A percentile compares a stretch with the other conserved stretches of the same genome.
Evolutionary conservation across 257 asterid genomes (phyloP).

Genomic region (Primulina huaijiensis): DNA sequence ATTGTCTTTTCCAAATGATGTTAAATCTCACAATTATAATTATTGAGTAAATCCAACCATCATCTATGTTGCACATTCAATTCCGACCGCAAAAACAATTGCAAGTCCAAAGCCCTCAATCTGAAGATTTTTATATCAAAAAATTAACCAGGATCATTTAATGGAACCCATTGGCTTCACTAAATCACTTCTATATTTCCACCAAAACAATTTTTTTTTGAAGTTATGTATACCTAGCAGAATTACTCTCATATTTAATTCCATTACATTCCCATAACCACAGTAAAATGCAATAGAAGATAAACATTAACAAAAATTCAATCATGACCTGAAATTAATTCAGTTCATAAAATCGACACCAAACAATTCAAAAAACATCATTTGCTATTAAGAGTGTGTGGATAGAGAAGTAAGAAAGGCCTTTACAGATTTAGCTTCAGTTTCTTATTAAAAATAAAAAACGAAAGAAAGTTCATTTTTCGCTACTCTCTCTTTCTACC

Average conservation of each 20-base stretch:
- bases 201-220: too few relatives aligned
- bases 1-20: not conserved
- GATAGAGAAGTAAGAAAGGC: not conserved
- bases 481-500: not conserved
- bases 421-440: not conserved
- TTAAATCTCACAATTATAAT: not conserved
- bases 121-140: not conserved
- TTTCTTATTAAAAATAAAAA: not conserved
- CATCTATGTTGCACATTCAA: not conserved
- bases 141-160: too few relatives aligned
- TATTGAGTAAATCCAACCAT: not conserved
- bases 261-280: too few relatives aligned
- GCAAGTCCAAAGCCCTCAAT: not conserved
- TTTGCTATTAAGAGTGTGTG: not conserved
- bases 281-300: not conserved
- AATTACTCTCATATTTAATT: too few relatives aligned
- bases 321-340: not conserved
- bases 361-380: not conserved
- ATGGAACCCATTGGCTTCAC: too few relatives aligned
- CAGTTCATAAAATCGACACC: not conserved
- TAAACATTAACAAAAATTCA: too few relatives aligned
- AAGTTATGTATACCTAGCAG: too few relatives aligned
- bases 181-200: too few relatives aligned
- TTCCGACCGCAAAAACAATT: not conserved
- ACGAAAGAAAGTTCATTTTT: too few relatives aligned